phyloP scores from a whole-genome alignment of 495 filamentous ascomycete species.

The Penicillium subrubescens region DNA sequence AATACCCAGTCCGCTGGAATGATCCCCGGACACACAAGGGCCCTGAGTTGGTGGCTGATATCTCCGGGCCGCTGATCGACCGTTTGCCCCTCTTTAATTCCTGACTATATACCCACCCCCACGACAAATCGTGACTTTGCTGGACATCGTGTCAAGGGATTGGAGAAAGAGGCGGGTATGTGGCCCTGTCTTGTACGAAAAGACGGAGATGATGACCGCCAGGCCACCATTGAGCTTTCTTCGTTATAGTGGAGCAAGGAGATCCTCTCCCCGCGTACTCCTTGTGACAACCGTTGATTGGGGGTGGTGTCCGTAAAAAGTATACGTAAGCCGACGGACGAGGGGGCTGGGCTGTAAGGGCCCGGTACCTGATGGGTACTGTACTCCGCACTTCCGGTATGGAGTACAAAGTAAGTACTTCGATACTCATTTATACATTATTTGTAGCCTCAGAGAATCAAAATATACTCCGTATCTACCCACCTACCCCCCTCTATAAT shows the following conservation, averaged over 20 bases:
- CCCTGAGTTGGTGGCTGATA: conserved; percentile 11
- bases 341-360: conserved; percentile 2
- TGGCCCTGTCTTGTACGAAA: not conserved
- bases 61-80: conserved; percentile 9
- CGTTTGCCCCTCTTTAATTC: not conserved
- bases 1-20: not conserved
- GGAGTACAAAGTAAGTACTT: not conserved
- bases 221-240: not conserved
- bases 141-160: not conserved
- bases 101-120: not conserved
- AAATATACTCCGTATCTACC: not conserved
- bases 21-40: not conserved
- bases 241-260: not conserved
- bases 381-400: conserved; percentile 9
- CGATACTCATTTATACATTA: too few species aligned
- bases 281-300: not conserved
- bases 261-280: conserved; percentile 1
- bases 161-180: not conserved
- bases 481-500: not conserved
- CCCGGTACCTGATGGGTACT: conserved; percentile 34
- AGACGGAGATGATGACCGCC: not conserved
- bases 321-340: not conserved
- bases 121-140: not conserved
- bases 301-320: not conserved
- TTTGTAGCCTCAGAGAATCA: not conserved